Evolutionary conservation across 768 basidiomycete genomes (phyloP), one percentile per base, ranked within the genome.

Genomic region (Podaxis sp.): DNA sequence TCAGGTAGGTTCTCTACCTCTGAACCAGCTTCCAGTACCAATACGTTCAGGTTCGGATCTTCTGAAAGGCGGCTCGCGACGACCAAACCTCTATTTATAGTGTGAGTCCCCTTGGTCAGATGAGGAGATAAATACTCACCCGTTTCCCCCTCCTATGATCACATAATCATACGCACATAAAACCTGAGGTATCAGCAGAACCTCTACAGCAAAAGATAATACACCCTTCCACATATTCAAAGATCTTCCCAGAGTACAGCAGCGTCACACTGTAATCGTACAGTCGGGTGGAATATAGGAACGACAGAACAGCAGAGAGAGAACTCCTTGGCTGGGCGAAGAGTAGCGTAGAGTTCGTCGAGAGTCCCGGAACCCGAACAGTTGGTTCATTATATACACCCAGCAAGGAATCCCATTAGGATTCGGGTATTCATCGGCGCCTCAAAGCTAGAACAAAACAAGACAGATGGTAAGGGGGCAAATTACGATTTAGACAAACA

Each of bases 1-100:
- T 70, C 79, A 59, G 61, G 74, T 33, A 69, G 73, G 70, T 70
- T 74, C 73, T 68, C 75, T 3, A 67, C 74, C 54, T 75, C 70
- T 9, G 70, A 65, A 0, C 82, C 82, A 0, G 80, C 81, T 66
- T 79, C 78, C 2, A 79, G 42, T 12, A 79, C 70, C 8, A 69
- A 68, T 2, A 79, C 75, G 0, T 67, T 73, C 33, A 73, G 60
- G 9, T 57, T 48, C 7, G 64, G 62, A 63, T 76, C 68, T 59
- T 79, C 77, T 2, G 71, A 69, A 4, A 79, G 70, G 8, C 78
- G 73, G 58, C 64, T 75, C 0, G 78, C 77, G 17, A 79, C 70
- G 0, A 75, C 71, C 9, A 76, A 63, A 2, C 78, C 78, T 15
- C 73, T 75, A 55, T 22, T 7, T 8, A 26, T 19, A 48, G 26